Conservation (phyloP, 2,329 filamentous ascomycete species). For the Aspergillus uvarum region DNA sequence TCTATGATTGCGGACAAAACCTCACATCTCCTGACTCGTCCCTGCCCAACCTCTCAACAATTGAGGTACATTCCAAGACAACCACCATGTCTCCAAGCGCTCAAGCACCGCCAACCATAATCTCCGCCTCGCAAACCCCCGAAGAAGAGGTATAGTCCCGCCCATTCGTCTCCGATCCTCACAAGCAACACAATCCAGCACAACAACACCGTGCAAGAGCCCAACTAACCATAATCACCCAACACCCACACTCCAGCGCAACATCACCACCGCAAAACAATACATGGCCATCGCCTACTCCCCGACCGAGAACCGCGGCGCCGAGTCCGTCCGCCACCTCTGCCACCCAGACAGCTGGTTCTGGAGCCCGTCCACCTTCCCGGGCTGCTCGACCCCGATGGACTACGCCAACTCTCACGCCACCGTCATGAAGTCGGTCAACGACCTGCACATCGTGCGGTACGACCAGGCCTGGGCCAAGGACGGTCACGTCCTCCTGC, state of each 20-base stretch:
- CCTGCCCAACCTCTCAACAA: background rate
- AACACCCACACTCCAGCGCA: slow-evolving; percentile 12
- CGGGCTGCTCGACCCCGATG: slow-evolving; percentile 36
- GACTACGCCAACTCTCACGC: slow-evolving; percentile 41
- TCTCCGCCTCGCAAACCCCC: slow-evolving; percentile 5
- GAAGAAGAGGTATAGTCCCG: slow-evolving; percentile 5
- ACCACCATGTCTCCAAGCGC: slow-evolving; percentile 1
- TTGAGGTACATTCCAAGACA: background rate
- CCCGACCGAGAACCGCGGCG: slow-evolving; percentile 36
- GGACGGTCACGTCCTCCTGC: slow-evolving; percentile 34
- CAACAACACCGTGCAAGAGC: background rate
- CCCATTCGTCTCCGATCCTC: background rate
- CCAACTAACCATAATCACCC: background rate
- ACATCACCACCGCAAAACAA: slow-evolving; percentile 36
- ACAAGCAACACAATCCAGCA: no score
- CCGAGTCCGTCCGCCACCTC: slow-evolving; percentile 34
- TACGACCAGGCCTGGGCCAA: slow-evolving; percentile 41
- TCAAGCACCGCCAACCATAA: slow-evolving; percentile 5
- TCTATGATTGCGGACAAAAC: no score
- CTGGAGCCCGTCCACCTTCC: slow-evolving; percentile 40
- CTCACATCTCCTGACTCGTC: background rate
- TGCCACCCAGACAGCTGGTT: slow-evolving; percentile 35
- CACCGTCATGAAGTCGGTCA: slow-evolving; percentile 36
- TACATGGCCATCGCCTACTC: slow-evolving; percentile 43
- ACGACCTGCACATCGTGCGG: slow-evolving; percentile 37